Percentiles rank a stretch among this genome's conserved stretches.
These are phyloP conservation scores for Flammula alnicola DNA, from an alignment of 1,284 basidiomycete genomes.

Conservation along the genomic window DNA sequence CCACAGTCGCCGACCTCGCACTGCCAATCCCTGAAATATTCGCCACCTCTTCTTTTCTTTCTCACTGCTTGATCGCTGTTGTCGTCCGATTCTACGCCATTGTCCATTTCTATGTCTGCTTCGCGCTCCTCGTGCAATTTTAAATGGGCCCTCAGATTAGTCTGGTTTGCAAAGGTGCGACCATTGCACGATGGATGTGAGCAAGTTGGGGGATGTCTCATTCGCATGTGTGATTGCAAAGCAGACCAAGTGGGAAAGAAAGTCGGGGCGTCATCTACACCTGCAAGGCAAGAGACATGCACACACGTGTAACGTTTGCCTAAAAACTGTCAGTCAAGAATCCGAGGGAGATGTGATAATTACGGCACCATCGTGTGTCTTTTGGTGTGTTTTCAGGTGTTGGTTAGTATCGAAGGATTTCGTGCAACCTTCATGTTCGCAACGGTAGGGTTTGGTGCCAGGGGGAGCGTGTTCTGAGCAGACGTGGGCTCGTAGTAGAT, in stretches of 20 bases:
- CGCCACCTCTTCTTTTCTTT: slow-evolving; percentile 69
- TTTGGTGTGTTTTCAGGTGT: slow-evolving; percentile 77
- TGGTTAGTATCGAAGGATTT: slow-evolving; percentile 83
- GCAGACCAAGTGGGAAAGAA: slow-evolving; percentile 85
- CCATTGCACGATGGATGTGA: slow-evolving; percentile 70
- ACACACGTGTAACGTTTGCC: slow-evolving; percentile 85
- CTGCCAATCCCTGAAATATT: slow-evolving; percentile 77
- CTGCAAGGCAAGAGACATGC: slow-evolving; percentile 59
- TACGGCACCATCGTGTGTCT: slow-evolving; percentile 79
- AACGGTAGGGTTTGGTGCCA: slow-evolving; percentile 83
- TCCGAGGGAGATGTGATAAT: slow-evolving; percentile 1
- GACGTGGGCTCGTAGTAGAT: slow-evolving; percentile 80
- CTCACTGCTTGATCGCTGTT: slow-evolving; percentile 43
- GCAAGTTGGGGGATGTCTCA: slow-evolving; percentile 82
- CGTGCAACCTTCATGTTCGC: slow-evolving; percentile 70
- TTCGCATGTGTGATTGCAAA: slow-evolving; percentile 81
- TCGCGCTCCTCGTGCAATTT: slow-evolving; percentile 77
- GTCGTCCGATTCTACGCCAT: slow-evolving; percentile 35
- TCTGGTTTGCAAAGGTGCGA: slow-evolving; percentile 72
- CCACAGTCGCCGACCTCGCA: slow-evolving; percentile 74
- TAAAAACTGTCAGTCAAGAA: slow-evolving; percentile 39
- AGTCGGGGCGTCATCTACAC: slow-evolving; percentile 36
- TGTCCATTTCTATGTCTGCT: slow-evolving; percentile 51
- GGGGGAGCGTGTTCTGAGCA: slow-evolving; percentile 72
- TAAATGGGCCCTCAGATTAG: slow-evolving; percentile 79